Conservation (phyloP, 1,139 yeast genomes). For the Spathaspora sp. region DNA sequence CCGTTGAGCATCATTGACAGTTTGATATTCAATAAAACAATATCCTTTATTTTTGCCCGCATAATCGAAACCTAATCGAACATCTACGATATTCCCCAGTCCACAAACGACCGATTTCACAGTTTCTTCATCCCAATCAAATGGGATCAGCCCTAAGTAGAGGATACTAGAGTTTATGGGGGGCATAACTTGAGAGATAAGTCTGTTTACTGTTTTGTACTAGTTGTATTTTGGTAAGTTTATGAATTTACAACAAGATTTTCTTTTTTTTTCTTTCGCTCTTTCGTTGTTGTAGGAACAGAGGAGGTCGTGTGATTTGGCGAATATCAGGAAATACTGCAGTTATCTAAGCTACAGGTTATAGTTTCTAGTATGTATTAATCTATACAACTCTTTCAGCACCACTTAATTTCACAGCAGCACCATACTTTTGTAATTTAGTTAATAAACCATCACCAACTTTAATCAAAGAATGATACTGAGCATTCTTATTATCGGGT, state of each 20-base stretch:
- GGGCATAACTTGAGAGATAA: neutral
- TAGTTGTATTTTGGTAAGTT: neutral
- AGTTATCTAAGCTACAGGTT: too few species aligned
- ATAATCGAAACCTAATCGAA: slow-evolving; percentile 60
- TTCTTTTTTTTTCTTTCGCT: too few species aligned
- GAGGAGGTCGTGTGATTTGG: neutral
- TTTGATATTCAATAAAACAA: slow-evolving; percentile 59
- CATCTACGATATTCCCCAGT: slow-evolving; percentile 61
- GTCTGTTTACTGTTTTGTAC: neutral
- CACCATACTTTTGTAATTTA: slow-evolving; percentile 93
- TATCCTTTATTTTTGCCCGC: slow-evolving; percentile 66
- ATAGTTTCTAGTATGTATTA: neutral
- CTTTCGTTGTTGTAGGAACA: too few species aligned
- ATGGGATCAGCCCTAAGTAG: slow-evolving; percentile 63
- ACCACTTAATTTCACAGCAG: slow-evolving; percentile 94
- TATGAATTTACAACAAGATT: neutral
- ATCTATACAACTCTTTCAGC: slow-evolving; percentile 60
- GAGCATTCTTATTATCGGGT: slow-evolving; percentile 94
- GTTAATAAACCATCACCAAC: slow-evolving; percentile 93
- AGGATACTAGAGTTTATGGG: slow-evolving; percentile 34
- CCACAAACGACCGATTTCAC: slow-evolving; percentile 63
- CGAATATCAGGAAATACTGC: too few species aligned
- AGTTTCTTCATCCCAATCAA: slow-evolving; percentile 60
- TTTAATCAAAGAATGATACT: slow-evolving; percentile 83
- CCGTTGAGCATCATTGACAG: slow-evolving; percentile 50